Percentiles rank a stretch among this genome's conserved stretches.
These are phyloP conservation scores for Quercus wislizeni DNA, from an alignment of 306 rosid genomes.

Conservation along the genomic window DNA sequence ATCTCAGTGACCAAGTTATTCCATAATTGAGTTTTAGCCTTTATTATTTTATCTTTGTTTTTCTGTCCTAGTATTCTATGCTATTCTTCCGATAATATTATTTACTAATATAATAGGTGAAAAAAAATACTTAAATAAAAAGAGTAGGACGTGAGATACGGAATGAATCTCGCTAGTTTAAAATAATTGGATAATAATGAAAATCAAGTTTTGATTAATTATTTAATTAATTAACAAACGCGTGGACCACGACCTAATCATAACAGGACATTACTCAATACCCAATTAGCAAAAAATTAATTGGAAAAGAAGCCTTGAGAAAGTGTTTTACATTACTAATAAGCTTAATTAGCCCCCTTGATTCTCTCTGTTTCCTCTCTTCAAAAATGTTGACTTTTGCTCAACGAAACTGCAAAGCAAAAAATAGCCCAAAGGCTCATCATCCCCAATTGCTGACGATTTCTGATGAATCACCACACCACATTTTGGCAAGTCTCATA, in stretches of 20 bases:
- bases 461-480: slow-evolving; percentile 19
- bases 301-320: slow-evolving; percentile 42
- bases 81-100: not conserved
- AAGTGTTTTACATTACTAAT: not conserved
- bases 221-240: slow-evolving; percentile 5
- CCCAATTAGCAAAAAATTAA: not conserved
- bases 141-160: slow-evolving; percentile 18
- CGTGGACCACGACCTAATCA: slow-evolving; percentile 39
- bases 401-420: slow-evolving; percentile 37
- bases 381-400: slow-evolving; percentile 43
- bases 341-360: not conserved
- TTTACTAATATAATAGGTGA: not conserved
- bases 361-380: not conserved
- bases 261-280: not conserved
- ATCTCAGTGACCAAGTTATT: not conserved
- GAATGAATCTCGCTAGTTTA: slow-evolving; percentile 39
- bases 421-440: not conserved
- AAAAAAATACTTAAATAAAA: not conserved
- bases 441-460: slow-evolving; percentile 27
- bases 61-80: not conserved
- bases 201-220: not conserved
- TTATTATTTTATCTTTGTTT: not conserved
- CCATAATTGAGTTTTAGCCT: not conserved
- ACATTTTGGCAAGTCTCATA: not conserved
- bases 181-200: not conserved